Percentiles rank a stretch among this genome's conserved stretches.
Conservation (phyloP, 2,329 filamentous ascomycete genomes). For the Diaporthe sp. region DNA sequence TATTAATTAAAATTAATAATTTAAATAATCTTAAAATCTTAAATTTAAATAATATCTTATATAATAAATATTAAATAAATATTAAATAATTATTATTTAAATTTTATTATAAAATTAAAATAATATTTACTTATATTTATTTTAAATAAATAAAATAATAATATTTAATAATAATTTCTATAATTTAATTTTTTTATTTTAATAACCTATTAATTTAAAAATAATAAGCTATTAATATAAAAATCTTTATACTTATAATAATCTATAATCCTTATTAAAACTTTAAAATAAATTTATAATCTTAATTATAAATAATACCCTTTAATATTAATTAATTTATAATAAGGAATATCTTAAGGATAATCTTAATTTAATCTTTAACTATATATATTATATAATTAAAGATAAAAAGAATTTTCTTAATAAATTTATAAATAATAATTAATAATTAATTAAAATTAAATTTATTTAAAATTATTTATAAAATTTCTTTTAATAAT, state of each 20-base stretch:
- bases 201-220: no score
- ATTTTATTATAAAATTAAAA: neutral
- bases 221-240: no score
- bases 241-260: no score
- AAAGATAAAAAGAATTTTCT: neutral
- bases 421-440: neutral
- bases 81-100: neutral
- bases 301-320: no score
- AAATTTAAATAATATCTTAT: slow-evolving; percentile 1
- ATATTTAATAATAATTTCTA: no score
- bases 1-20: neutral
- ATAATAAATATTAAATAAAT: neutral
- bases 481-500: no score
- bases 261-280: no score
- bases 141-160: no score
- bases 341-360: neutral
- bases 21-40: neutral
- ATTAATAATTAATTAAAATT: neutral
- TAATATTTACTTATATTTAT: neutral
- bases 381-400: neutral
- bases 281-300: no score
- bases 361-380: neutral
- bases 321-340: neutral
- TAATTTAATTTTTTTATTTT: no score
- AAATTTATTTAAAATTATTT: no score